Evolutionary conservation across 768 basidiomycete genomes (phyloP), one percentile per base, ranked within the genome.

Genomic region (Amanita fuliginea): DNA sequence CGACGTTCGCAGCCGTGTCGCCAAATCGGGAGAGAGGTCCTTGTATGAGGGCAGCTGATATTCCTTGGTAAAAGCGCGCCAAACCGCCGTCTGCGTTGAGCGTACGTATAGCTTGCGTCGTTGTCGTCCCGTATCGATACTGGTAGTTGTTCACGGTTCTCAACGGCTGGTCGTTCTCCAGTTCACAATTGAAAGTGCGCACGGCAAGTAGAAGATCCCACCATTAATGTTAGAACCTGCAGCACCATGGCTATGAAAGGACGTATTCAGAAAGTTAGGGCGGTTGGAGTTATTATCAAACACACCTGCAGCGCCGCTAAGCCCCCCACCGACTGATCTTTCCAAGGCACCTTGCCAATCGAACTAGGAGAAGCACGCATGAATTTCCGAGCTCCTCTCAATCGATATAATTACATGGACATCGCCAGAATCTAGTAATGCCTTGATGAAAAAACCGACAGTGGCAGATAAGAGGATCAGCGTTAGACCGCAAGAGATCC

Each of bases 61-160:
- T 75, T 6, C 95, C 95, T 55, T 88, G 82, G 64, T 97, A 98
- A 65, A 86, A 96, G 39, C 94, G 77, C 33, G 75, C 69, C 70
- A 76, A 83, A 6, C 90, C 89, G 9, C 92, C 91, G 52, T 92
- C 86, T 2, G 64, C 65, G 61, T 85, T 85, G 13, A 94, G 78
- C 2, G 77, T 88, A 42, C 64, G 62, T 51, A 74, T 76, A 10
- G 87, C 83, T 32, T 74, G 65, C 0, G 78, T 79, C 5, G 80
- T 80, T 1, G 80, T 76, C 2, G 83, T 84, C n/a, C 93, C 93
- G 60, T 80, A 92, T 47, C 84, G 79, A 62, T 93, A 92, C 67
- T 93, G 91, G 61, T 88, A 96, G 71, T 97, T 98, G 95, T 97
- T 97, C 49, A 94, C 75, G 1, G 94, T 96, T 14, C 91, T 78